Evolutionary conservation across 108 stramenopile species (phyloP).

Genomic region (Schizochytrium sp.): DNA sequence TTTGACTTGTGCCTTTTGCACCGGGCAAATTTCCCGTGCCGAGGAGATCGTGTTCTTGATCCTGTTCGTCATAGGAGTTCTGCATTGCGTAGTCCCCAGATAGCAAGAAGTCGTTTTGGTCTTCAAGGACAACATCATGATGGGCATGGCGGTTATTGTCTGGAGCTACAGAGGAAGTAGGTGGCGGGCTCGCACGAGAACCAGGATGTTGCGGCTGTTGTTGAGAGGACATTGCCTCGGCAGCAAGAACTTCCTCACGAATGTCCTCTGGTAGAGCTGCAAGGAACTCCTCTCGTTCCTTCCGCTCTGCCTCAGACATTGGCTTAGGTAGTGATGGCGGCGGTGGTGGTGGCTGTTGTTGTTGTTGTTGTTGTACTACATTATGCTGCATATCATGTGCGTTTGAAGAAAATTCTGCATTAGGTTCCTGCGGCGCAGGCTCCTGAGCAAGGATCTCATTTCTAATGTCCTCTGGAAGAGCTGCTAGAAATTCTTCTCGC

Average conservation of each 20-base stretch:
- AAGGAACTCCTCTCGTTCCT: conserved; percentile 51
- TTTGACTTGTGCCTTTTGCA: too few relatives aligned
- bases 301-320: neutral
- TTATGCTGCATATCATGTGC: neutral
- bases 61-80: too few relatives aligned
- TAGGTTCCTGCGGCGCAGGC: neutral
- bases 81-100: too few relatives aligned
- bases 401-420: neutral
- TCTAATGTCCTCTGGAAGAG: conserved; percentile 34
- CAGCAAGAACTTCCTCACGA: conserved; percentile 14
- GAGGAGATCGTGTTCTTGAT: too few relatives aligned
- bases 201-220: neutral
- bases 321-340: neutral
- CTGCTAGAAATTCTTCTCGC: conserved; percentile 42
- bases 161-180: neutral
- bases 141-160: conserved; percentile 1
- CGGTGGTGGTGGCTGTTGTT: neutral
- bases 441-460: conserved; percentile 6
- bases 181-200: neutral
- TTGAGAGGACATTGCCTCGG: neutral
- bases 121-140: neutral
- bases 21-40: too few relatives aligned
- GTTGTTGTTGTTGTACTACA: neutral
- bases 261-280: conserved; percentile 47
- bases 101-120: neutral